A percentile compares a stretch with the other conserved stretches of the same genome.
Evolutionary conservation across 2,329 filamentous ascomycete species (phyloP).

Genomic region (Rutstroemia sp.): DNA sequence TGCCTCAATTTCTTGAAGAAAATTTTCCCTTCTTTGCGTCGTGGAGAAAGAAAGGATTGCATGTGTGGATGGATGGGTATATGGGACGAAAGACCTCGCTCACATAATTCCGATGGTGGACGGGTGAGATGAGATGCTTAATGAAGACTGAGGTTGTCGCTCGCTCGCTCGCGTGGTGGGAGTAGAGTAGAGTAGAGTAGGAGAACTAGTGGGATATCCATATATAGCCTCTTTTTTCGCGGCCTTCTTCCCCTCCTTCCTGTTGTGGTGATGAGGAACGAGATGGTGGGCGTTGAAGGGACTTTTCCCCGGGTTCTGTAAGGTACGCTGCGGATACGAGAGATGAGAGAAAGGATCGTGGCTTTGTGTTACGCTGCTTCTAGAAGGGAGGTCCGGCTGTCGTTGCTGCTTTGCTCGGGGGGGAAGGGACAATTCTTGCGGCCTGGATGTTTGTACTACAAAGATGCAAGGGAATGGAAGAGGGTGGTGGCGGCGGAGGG

Average conservation of each 20-base stretch:
- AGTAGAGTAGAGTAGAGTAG: too few species aligned
- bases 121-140: background rate
- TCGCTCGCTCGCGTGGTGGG: background rate
- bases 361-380: background rate
- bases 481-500: too few species aligned
- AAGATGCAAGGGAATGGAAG: too few species aligned
- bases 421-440: background rate
- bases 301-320: background rate
- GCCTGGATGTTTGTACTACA: background rate
- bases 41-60: background rate
- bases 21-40: background rate
- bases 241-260: slow-evolving; percentile 1
- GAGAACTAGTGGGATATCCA: background rate
- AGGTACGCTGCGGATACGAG: background rate
- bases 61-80: background rate
- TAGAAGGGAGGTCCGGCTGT: background rate
- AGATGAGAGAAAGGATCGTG: too few species aligned
- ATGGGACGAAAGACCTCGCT: background rate
- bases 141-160: background rate
- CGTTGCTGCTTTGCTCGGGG: background rate
- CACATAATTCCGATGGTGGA: background rate
- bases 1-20: background rate
- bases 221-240: background rate
- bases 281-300: background rate
- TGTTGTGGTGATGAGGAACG: background rate